phyloP scores from a whole-genome alignment of 768 basidiomycete genomes.

The Neoboletus brunneissimus region DNA sequence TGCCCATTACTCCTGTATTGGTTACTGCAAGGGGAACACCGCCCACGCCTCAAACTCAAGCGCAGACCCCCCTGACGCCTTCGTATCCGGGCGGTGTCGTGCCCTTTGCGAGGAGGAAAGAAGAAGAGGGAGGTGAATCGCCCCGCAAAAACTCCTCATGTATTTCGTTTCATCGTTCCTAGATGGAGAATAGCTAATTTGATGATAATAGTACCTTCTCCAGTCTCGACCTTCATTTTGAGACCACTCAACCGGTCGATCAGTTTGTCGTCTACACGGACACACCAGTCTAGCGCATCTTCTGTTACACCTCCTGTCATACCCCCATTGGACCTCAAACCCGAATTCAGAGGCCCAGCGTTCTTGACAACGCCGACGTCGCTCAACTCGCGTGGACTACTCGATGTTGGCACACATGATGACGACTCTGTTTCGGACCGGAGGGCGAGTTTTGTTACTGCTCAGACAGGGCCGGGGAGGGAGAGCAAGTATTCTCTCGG shows the following conservation, averaged over 20 bases:
- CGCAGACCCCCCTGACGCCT: conserved; percentile 24
- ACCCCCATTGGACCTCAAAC: conserved; percentile 57
- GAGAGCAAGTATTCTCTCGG: conserved; percentile 33
- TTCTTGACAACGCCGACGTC: conserved; percentile 31
- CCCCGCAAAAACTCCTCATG: conserved; percentile 39
- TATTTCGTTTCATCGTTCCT: background rate
- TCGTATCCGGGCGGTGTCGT: conserved; percentile 18
- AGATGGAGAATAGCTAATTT: conserved; percentile 2
- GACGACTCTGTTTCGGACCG: conserved; percentile 48
- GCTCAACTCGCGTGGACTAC: conserved; percentile 18
- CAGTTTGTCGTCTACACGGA: conserved; percentile 61
- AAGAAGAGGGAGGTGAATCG: conserved; percentile 30
- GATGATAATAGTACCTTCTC: conserved; percentile 43
- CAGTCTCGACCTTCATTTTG: conserved; percentile 55
- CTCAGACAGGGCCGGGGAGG: conserved; percentile 28
- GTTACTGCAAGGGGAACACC: conserved; percentile 14
- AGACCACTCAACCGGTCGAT: conserved; percentile 65
- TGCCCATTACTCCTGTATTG: conserved; percentile 29
- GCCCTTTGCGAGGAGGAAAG: conserved; percentile 26
- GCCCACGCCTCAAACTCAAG: conserved; percentile 11
- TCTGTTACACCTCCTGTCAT: conserved; percentile 45
- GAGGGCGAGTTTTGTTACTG: conserved; percentile 59
- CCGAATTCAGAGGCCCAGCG: conserved; percentile 44
- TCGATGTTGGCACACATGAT: conserved; percentile 29
- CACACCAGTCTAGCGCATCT: conserved; percentile 46